Base-by-base conservation (phyloP, 2,329 filamentous ascomycete species). In the Ceratocystis colombiana region DNA sequence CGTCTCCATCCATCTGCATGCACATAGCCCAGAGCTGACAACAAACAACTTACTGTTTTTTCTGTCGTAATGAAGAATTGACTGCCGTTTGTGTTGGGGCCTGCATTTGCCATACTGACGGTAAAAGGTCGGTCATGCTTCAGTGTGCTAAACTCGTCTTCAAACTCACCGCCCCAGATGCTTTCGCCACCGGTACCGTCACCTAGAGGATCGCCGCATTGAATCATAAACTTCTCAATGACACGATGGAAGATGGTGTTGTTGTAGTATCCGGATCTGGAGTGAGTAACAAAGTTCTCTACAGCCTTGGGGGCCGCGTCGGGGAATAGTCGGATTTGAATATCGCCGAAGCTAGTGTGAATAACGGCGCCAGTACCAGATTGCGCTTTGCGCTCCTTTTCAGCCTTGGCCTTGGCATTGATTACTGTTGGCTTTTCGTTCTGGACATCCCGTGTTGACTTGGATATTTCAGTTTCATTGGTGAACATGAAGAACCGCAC, bases 51-150 rank as follows among this genome's bases (percentile, higher is more conserved):
- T 78, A 88, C 86, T 70, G 94, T 91, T 78, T 96, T 96, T 76
- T 96, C 95, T 0, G 93, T 96, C 0, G 94, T 99, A 70, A 99
- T 96, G 72, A 99, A 99, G 75, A 99, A 99, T 75, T 99, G 94
- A 72, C 88, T 94, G 15, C 89, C 94, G 74, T 99, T 99, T 45
- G 92, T 96, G 72, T 93, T 91, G 0, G 91, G 90, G 0, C 94
- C 94, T 0, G 94, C 93, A 75, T 99, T 99, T 12, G 94, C 94
- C 94, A 99, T 99, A 74, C 89, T 95, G 67, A 97, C 81, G 0
- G 92, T 97, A 74, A 96, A 99, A 1, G 94, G 88, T 77, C 94
- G 96, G 77, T 99, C 94, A 73, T 99, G 94, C 74, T 88, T 90
- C 69, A 99, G 77, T 20, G 85, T 88, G 71, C 89, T 91, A 71